A percentile compares a stretch with the other conserved stretches of the same genome.
Evolutionary conservation across 371 early-diverging fungal species (phyloP).

Genomic region (Mortierella sp.): DNA sequence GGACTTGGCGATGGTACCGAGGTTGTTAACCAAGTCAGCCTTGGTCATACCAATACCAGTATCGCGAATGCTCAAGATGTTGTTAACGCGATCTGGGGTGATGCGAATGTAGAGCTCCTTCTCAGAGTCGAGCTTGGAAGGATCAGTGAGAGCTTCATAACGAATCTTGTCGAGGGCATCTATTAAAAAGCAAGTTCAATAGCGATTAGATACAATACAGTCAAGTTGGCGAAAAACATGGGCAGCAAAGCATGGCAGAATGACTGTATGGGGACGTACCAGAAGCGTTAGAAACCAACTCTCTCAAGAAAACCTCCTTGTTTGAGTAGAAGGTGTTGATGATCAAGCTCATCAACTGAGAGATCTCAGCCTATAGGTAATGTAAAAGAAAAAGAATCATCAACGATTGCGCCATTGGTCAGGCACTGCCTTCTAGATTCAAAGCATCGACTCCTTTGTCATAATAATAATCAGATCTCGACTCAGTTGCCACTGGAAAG

Average conservation of each 20-base stretch:
- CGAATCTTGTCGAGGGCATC: conserved; percentile 97
- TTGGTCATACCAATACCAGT: conserved; percentile 98
- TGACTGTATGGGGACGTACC: background rate
- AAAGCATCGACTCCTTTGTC: background rate
- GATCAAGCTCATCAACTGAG: conserved; percentile 94
- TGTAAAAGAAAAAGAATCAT: background rate
- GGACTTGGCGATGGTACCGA: conserved; percentile 97
- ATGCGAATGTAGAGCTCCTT: conserved; percentile 88
- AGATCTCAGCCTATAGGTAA: conserved; percentile 90
- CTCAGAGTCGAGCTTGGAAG: conserved; percentile 79
- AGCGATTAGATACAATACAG: background rate
- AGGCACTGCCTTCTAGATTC: background rate
- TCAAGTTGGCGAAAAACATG: background rate
- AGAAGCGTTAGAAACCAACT: conserved; percentile 94
- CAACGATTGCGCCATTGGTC: background rate
- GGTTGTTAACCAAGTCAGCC: conserved; percentile 94
- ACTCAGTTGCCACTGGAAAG: background rate
- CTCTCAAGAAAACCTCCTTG: conserved; percentile 96
- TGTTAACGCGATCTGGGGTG: conserved; percentile 82
- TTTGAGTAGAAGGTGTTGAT: conserved; percentile 91
- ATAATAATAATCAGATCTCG: background rate
- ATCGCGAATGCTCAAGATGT: conserved; percentile 79
- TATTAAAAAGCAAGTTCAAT: conserved; percentile 40
- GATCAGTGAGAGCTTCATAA: conserved; percentile 86
- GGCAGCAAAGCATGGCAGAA: background rate